Percentiles rank a stretch among this genome's conserved stretches.
Evolutionary conservation across 192 early-diverging fungal genomes (phyloP).

Genomic region (Dimargaris cristalligena): DNA sequence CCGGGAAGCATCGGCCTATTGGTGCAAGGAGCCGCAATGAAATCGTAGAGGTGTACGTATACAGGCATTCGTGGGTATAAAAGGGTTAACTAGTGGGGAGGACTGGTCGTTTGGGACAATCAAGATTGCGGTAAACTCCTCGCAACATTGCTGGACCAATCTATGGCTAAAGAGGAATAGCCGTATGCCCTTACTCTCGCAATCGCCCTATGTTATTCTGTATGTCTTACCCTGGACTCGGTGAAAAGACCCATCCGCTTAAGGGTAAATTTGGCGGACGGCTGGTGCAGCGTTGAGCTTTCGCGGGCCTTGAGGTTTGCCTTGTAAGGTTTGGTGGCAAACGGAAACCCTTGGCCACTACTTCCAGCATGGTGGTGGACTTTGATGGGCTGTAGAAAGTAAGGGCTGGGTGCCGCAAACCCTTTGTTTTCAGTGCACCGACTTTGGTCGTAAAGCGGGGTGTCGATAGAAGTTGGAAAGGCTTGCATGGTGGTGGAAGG

Average conservation of each 20-base stretch:
- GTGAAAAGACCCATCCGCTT: background rate
- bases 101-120: conserved; percentile 19
- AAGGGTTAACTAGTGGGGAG: conserved; percentile 16
- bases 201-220: background rate
- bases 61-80: conserved; percentile 12
- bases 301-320: background rate
- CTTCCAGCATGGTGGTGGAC: background rate
- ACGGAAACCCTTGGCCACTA: conserved; percentile 8
- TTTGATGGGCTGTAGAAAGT: background rate
- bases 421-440: background rate
- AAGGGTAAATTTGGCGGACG: background rate
- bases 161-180: background rate
- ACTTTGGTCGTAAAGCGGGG: conserved; percentile 12
- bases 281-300: background rate
- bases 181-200: no score
- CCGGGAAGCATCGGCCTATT: conserved; percentile 13
- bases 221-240: background rate
- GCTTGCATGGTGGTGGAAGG: no score
- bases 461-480: background rate
- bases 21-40: no score
- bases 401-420: background rate
- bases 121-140: background rate
- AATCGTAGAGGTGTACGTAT: conserved; percentile 12
- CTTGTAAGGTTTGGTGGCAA: background rate
- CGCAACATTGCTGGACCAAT: background rate